A percentile compares a stretch with the other conserved stretches of the same genome.
These are phyloP conservation scores for Acanthamoeba triangularis DNA, from an alignment of 208 protist genomes.

Conservation along the genomic window DNA sequence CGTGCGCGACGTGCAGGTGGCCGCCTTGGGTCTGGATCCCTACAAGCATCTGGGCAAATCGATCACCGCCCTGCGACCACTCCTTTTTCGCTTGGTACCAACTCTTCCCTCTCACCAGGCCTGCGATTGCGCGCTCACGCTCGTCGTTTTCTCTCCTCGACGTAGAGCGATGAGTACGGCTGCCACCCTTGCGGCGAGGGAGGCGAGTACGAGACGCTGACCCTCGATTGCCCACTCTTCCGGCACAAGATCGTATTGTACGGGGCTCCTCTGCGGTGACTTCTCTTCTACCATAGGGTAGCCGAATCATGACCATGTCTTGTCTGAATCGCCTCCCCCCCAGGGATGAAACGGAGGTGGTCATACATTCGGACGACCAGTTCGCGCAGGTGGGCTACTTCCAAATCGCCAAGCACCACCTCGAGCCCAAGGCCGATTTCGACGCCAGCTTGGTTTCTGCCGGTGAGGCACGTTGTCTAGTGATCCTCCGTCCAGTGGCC, in stretches of 20 bases:
- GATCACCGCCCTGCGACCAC: constrained; percentile 91
- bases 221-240: constrained; percentile 98
- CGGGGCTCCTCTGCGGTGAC: neutral
- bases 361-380: constrained; percentile 84
- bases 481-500: no score
- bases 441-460: neutral
- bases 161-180: constrained; percentile 82
- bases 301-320: neutral
- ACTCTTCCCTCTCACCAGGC: no score
- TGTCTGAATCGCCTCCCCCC: neutral
- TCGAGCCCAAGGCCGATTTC: constrained; percentile 71
- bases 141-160: neutral
- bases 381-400: constrained; percentile 87
- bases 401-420: constrained; percentile 80
- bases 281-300: neutral
- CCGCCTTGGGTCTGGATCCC: constrained; percentile 95
- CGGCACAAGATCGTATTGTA: constrained; percentile 88
- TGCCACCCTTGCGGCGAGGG: constrained; percentile 99
- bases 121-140: no score
- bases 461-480: neutral
- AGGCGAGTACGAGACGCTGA: constrained; percentile 99
- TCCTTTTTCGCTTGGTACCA: constrained; percentile 81
- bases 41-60: constrained; percentile 94
- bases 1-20: constrained; percentile 86
- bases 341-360: constrained; percentile 85